These are phyloP conservation scores for Coccomyxa sp. DNA, from an alignment of 139 green algal species.

Conservation along the genomic window DNA sequence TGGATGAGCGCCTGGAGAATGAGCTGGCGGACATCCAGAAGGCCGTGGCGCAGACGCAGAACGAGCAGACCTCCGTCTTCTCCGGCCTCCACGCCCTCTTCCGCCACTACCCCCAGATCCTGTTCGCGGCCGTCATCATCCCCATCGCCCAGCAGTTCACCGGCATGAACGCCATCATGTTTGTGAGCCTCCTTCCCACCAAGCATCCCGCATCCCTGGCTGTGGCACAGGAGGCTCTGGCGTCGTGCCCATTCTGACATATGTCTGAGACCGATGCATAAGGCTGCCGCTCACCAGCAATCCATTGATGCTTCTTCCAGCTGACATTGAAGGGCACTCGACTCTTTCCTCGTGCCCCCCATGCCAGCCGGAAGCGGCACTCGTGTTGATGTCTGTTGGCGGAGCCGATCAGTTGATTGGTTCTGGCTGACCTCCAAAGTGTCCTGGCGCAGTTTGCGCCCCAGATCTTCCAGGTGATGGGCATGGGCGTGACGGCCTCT, in stretches of 20 bases:
- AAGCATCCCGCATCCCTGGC: neutral
- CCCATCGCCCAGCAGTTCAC: neutral
- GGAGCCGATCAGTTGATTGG: too few relatives aligned
- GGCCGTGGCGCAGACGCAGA: neutral
- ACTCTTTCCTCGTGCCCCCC: neutral
- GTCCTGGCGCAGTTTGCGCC: too few relatives aligned
- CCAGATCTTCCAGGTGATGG: slow-evolving; percentile 1
- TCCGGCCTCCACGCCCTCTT: neutral
- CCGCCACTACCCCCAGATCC: neutral
- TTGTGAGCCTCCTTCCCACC: neutral
- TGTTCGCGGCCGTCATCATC: neutral
- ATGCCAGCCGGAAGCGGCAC: neutral
- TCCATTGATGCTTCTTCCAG: too few relatives aligned
- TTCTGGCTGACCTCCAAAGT: neutral
- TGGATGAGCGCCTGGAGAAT: neutral
- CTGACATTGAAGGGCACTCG: too few relatives aligned
- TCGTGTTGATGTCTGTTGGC: neutral
- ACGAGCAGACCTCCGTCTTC: neutral
- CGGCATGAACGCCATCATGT: neutral
- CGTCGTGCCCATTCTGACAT: neutral
- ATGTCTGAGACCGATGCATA: neutral
- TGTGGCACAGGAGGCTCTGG: neutral
- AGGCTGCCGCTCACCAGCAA: neutral
- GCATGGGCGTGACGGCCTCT: neutral
- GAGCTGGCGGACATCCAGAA: neutral